Evolutionary conservation across 1,139 yeast species (phyloP), one percentile per base, ranked within the genome.

Genomic region (Taphrina confusa): DNA sequence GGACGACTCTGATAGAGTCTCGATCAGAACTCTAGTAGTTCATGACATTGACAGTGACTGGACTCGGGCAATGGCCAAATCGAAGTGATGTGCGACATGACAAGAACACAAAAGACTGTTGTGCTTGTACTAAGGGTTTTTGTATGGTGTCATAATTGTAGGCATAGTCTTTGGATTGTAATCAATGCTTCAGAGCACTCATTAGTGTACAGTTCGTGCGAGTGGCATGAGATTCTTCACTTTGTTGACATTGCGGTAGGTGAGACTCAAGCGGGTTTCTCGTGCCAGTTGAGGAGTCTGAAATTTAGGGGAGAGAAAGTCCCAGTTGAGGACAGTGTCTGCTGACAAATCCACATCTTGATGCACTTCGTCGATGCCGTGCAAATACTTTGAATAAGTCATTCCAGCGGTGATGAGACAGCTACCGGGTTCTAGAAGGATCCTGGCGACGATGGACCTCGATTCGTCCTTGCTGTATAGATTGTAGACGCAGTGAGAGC

Each of bases 351-450:
- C 50, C 18, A 12, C 12, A 30, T 62, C 64, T 11, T 22, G 30
- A 4, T 12, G 8, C 14, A 37, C 44, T 11, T 39, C 57, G 8
- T 47, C 61, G 30, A 62, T 62, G 11, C 63, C 63, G 31, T 62
- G 64, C 2, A 62, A 52, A 23, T 49, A 49, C 12, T 56, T 44
- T 5, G 39, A 8, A 31, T 62, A 62, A 16, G 59, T 28, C 9
- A 14, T 31, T 20, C 52, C 61, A 18, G 55, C 22, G 14, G 61
- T 56, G n/a, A 62, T 25, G 30, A 62, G 40, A n/a, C 61, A 37
- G 16, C 61, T 60, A 8, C 65, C 44, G 3, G 66, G 66, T 44
- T 64, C 66, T 46, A 63, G 66, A 23, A 61, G 45, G 33, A 64
- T 52, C 5, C 64, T 47, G n/a, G 34, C 33, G 18, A 31, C 11